Conservation (phyloP, 116 monocot species). For the Papilionanthe hybrid region DNA sequence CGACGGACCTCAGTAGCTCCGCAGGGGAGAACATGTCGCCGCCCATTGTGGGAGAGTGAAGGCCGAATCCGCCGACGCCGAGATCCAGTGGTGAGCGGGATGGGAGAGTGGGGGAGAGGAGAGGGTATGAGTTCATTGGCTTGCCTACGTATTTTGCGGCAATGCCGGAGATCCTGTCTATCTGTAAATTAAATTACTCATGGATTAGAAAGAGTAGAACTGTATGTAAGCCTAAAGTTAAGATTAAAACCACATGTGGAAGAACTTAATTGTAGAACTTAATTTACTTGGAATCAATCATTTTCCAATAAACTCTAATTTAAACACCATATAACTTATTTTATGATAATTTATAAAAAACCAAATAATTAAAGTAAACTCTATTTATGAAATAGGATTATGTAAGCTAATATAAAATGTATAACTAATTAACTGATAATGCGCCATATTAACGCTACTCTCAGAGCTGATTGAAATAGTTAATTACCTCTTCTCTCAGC, state of each 20-base stretch:
- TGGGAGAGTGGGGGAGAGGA: slow-evolving; percentile 13
- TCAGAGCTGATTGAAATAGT: no score
- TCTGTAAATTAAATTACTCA: slow-evolving; percentile 13
- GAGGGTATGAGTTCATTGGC: slow-evolving; percentile 38
- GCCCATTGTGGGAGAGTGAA: slow-evolving; percentile 9
- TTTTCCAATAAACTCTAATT: no score
- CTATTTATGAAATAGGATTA: no score
- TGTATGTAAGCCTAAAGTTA: neutral
- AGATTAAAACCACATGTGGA: no score
- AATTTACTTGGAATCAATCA: no score
- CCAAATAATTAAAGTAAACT: no score
- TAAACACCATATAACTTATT: no score
- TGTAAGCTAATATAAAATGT: no score
- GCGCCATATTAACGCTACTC: no score
- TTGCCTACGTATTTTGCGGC: slow-evolving; percentile 65
- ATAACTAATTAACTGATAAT: no score
- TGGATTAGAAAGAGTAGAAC: neutral
- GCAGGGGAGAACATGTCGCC: slow-evolving; percentile 15
- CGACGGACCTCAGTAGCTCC: slow-evolving; percentile 23
- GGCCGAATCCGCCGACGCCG: slow-evolving; percentile 11
- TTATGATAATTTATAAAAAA: no score
- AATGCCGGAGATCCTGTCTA: slow-evolving; percentile 58
- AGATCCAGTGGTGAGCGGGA: slow-evolving; percentile 9
- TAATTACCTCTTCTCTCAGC: slow-evolving; percentile 39
- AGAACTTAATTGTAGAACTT: no score